Evolutionary conservation across 2,329 filamentous ascomycete species (phyloP).

Genomic region (Alternaria brassicae): DNA sequence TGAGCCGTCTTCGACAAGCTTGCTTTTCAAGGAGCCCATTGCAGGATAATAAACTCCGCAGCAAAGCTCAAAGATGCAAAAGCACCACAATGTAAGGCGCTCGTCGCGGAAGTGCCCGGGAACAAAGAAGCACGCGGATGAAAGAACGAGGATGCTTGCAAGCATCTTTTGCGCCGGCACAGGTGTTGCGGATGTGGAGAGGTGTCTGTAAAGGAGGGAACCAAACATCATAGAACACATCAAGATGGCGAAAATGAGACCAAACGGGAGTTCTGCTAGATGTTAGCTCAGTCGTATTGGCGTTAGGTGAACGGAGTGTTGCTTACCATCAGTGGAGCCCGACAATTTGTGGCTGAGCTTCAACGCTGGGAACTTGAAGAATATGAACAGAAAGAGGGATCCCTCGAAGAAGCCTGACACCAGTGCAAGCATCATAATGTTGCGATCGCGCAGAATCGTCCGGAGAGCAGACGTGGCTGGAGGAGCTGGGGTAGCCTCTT

Average conservation of each 20-base stretch:
- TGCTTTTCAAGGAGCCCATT: slow-evolving; percentile 63
- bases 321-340: slow-evolving; percentile 38
- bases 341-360: slow-evolving; percentile 44
- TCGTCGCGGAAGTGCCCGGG: slow-evolving; percentile 52
- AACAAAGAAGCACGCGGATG: slow-evolving; percentile 41
- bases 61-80: slow-evolving; percentile 65
- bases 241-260: slow-evolving; percentile 64
- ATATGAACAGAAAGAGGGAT: slow-evolving; percentile 68
- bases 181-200: slow-evolving; percentile 32
- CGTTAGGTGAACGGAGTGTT: not conserved
- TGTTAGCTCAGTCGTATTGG: slow-evolving; percentile 10
- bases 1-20: slow-evolving; percentile 61
- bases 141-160: slow-evolving; percentile 35
- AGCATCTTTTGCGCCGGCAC: slow-evolving; percentile 38
- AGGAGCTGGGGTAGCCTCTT: slow-evolving; percentile 30
- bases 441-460: slow-evolving; percentile 50
- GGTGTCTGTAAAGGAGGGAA: slow-evolving; percentile 61
- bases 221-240: slow-evolving; percentile 68
- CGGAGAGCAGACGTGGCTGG: slow-evolving; percentile 32
- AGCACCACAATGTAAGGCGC: slow-evolving; percentile 63
- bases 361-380: slow-evolving; percentile 67
- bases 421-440: slow-evolving; percentile 60
- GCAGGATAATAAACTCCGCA: slow-evolving; percentile 66
- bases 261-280: slow-evolving; percentile 50
- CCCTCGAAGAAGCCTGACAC: slow-evolving; percentile 67